Percentiles rank a stretch among this genome's conserved stretches.
phyloP scores from a whole-genome alignment of 2,329 filamentous ascomycete genomes.

The Cladosporium sp. region DNA sequence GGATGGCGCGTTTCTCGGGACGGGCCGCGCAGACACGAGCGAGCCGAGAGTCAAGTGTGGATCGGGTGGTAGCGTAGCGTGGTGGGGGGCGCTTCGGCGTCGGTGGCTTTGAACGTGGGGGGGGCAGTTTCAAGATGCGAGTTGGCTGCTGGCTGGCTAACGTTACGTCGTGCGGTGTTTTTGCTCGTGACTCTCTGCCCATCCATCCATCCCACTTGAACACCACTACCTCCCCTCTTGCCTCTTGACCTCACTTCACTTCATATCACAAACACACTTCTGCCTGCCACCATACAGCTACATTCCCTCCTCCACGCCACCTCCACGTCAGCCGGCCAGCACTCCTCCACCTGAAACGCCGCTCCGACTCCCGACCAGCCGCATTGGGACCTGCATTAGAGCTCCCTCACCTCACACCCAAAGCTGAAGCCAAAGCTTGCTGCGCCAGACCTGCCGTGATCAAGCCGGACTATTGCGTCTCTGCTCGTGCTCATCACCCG shows the following conservation, averaged over 20 bases:
- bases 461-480: constrained; percentile 11
- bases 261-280: background rate
- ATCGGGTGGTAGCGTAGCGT: background rate
- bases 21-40: background rate
- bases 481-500: constrained; percentile 6
- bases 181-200: constrained; percentile 2
- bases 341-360: background rate
- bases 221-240: background rate
- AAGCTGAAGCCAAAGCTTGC: constrained; percentile 8
- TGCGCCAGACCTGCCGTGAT: constrained; percentile 11
- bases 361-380: constrained; percentile 2
- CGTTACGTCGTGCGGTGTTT: constrained; percentile 1
- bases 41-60: background rate
- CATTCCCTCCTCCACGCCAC: background rate
- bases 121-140: background rate
- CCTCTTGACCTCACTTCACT: background rate
- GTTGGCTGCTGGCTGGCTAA: background rate
- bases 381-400: constrained; percentile 20
- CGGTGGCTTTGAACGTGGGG: background rate
- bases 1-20: constrained; percentile 1
- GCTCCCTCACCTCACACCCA: constrained; percentile 1
- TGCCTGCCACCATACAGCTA: background rate
- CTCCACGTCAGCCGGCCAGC: background rate
- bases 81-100: background rate
- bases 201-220: background rate